Evolutionary conservation across 2,329 filamentous ascomycete genomes (phyloP), one percentile per base, ranked within the genome.

Genomic region (Aspergillus uvarum): DNA sequence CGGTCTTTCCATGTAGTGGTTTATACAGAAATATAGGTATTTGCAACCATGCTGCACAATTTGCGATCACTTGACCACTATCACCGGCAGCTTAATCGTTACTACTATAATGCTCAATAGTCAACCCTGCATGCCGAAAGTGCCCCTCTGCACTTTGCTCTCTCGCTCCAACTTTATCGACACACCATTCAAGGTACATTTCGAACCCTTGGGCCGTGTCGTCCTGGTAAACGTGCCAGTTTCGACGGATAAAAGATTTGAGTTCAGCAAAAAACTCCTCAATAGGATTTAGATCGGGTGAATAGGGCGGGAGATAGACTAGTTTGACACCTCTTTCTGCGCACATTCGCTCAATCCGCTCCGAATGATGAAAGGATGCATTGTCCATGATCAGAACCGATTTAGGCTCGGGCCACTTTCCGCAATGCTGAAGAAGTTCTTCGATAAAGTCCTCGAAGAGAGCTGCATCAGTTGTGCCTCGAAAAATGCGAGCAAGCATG

Each of bases 121-220:
- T 51, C 49, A 51, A n/a, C 1, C 35, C 52, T 47, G 53, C 53
- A 56, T 60, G 58, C 26, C 58, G 47, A 49, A 60, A 60, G 42
- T 59, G 53, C 26, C 58, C 58, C n/a, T 52, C 26, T 21, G 53
- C 48, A 52, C 48, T 60, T 44, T 55, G 47, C 42, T 50, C 21
- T 42, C 32, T 51, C 7, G 52, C 52, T n/a, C 52, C 31, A n/a
- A 56, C 47, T 35, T 51, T 42, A 52, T 60, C 53, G n/a, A 59
- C 29, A 21, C 52, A 56, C 52, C 32, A 56, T 47, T 59, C 48
- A 56, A 48, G 47, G 52, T 24, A 60, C 14, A 14, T 14, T 51
- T 42, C 47, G 49, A 60, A 60, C 32, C 54, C 52, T 47, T 60
- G 47, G 31, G 32, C 58, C 31, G 38, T 48, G 47, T 54, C 52